Evolutionary conservation across 2,329 filamentous ascomycete genomes (phyloP).

Genomic region (Hypomyces rosellus): DNA sequence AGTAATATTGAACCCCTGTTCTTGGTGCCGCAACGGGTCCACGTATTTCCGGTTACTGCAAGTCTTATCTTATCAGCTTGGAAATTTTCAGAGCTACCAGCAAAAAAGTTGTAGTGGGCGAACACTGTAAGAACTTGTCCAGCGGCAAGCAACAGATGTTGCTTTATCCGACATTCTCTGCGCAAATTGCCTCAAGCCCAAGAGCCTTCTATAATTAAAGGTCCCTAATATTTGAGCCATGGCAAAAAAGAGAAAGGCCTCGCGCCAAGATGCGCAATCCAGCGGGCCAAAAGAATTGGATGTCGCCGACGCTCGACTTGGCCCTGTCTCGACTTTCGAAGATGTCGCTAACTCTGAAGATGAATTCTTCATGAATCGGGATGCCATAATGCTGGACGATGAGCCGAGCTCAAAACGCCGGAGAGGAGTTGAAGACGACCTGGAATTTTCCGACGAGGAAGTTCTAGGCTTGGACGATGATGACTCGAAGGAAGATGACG

Average conservation of each 20-base stretch:
- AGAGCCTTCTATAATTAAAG: not conserved
- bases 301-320: conserved; percentile 54
- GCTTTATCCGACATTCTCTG: too few species aligned
- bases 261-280: conserved; percentile 38
- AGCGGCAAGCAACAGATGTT: too few species aligned
- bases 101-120: conserved; percentile 6
- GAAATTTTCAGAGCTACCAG: conserved; percentile 14
- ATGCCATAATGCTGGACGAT: conserved; percentile 82
- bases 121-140: too few species aligned
- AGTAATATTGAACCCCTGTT: too few species aligned
- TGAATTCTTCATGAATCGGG: conserved; percentile 81
- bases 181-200: not conserved
- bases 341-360: conserved; percentile 93
- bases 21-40: not conserved
- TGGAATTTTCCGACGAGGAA: conserved; percentile 59
- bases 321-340: conserved; percentile 58
- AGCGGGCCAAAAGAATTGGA: conserved; percentile 51
- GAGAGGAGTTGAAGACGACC: conserved; percentile 63
- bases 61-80: conserved; percentile 17
- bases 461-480: conserved; percentile 45
- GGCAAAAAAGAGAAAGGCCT: conserved; percentile 67
- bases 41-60: conserved; percentile 7
- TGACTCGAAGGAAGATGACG: conserved; percentile 42
- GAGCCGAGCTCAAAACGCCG: conserved; percentile 71
- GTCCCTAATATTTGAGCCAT: conserved; percentile 30